phyloP scores from a whole-genome alignment of 768 basidiomycete genomes.

The Lactarius psammicola region DNA sequence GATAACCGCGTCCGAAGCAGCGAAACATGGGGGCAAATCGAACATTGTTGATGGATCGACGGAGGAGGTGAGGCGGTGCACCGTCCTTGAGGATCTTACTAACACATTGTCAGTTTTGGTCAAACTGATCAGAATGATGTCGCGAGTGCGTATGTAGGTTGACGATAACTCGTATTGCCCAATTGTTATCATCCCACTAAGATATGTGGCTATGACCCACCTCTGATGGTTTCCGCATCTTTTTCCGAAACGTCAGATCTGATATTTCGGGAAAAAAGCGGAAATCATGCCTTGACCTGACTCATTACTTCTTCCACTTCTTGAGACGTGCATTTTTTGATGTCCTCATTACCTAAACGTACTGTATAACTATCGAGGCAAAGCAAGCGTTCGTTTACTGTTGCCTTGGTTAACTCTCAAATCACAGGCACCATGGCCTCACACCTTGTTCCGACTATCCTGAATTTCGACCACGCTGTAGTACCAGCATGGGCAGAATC shows the following conservation, averaged over 20 bases:
- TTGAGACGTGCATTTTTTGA: neutral
- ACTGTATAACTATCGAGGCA: conserved; percentile 1
- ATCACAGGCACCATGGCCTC: neutral
- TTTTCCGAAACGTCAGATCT: neutral
- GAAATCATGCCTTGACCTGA: neutral
- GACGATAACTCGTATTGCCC: neutral
- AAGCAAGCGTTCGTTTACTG: neutral
- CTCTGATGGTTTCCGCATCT: neutral
- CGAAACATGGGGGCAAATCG: conserved; percentile 55
- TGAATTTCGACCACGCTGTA: conserved; percentile 6
- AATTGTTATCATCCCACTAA: neutral
- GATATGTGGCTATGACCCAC: neutral
- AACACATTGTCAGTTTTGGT: conserved; percentile 16
- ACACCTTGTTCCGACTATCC: conserved; percentile 7
- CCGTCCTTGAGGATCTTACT: neutral
- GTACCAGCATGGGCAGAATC: neutral
- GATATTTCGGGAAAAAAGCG: neutral
- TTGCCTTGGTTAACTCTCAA: neutral
- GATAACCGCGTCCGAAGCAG: conserved; percentile 63
- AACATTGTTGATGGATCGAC: conserved; percentile 54
- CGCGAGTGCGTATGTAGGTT: neutral
- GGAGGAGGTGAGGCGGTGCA: conserved; percentile 45
- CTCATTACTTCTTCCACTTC: neutral
- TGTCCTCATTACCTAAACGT: neutral
- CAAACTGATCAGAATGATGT: neutral